A percentile compares a stretch with the other conserved stretches of the same genome.
Evolutionary conservation across 805 yeast genomes (phyloP).

Genomic region (Wickerhamiella occidentalis): DNA sequence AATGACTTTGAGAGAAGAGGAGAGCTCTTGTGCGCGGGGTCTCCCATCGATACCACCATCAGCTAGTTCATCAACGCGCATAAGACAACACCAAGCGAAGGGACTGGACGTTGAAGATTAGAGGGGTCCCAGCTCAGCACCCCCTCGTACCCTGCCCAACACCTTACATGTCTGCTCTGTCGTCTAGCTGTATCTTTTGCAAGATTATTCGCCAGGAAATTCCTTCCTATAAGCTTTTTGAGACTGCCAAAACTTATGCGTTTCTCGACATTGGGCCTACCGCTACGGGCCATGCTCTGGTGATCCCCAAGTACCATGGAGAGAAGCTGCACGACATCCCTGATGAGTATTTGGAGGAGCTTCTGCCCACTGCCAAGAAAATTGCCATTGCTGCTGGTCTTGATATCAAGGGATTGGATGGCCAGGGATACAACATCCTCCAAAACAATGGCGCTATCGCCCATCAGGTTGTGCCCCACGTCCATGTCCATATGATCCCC

Average conservation of each 20-base stretch:
- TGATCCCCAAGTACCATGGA: slow-evolving; percentile 90
- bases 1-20: slow-evolving; percentile 16
- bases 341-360: slow-evolving; percentile 76
- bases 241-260: slow-evolving; percentile 65
- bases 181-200: slow-evolving; percentile 64
- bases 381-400: slow-evolving; percentile 57
- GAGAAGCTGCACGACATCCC: slow-evolving; percentile 86
- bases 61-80: slow-evolving; percentile 10
- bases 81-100: not conserved
- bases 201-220: slow-evolving; percentile 91
- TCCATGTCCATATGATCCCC: slow-evolving; percentile 93
- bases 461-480: slow-evolving; percentile 91
- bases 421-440: slow-evolving; percentile 69
- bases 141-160: too few relatives aligned
- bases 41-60: slow-evolving; percentile 13
- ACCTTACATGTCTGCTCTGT: slow-evolving; percentile 13
- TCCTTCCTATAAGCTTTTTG: slow-evolving; percentile 82
- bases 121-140: not conserved
- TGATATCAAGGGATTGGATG: slow-evolving; percentile 42
- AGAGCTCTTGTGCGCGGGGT: slow-evolving; percentile 22
- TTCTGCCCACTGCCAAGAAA: slow-evolving; percentile 80
- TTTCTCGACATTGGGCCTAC: slow-evolving; percentile 92
- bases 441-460: slow-evolving; percentile 94
- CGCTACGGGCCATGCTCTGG: slow-evolving; percentile 73
- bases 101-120: too few relatives aligned